A percentile compares a stretch with the other conserved stretches of the same genome.
Conservation (phyloP, 2,329 filamentous ascomycete genomes). For the Colletotrichum sp. region DNA sequence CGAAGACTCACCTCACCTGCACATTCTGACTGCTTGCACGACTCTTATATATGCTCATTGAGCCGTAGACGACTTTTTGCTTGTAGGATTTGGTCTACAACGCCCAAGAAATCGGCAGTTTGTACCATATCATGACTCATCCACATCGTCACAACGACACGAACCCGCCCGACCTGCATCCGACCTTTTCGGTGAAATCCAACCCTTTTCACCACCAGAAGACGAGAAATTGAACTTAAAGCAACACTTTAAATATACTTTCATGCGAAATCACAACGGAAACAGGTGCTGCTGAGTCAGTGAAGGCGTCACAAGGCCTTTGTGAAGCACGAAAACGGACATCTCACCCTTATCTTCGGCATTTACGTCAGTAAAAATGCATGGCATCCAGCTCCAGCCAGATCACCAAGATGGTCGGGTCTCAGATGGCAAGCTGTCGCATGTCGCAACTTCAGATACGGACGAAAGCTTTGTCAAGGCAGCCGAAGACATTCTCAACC, state of each 20-base stretch:
- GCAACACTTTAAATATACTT: fast-evolving
- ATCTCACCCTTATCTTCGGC: background rate
- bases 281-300: background rate
- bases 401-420: background rate
- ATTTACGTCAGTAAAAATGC: background rate
- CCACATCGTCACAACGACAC: background rate
- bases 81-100: background rate
- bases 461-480: background rate
- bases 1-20: background rate
- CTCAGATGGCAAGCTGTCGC: background rate
- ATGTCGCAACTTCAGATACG: too few species aligned
- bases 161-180: background rate
- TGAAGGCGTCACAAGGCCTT: background rate
- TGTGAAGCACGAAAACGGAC: background rate
- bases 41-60: background rate
- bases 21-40: background rate
- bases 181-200: background rate
- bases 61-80: background rate
- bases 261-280: background rate
- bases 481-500: background rate
- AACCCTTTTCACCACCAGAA: background rate
- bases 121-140: background rate
- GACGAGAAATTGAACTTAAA: background rate
- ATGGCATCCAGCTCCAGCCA: background rate
- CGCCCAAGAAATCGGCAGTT: background rate